phyloP scores from a whole-genome alignment of 1,284 basidiomycete genomes.

The Rhodotorula mucilaginosa region DNA sequence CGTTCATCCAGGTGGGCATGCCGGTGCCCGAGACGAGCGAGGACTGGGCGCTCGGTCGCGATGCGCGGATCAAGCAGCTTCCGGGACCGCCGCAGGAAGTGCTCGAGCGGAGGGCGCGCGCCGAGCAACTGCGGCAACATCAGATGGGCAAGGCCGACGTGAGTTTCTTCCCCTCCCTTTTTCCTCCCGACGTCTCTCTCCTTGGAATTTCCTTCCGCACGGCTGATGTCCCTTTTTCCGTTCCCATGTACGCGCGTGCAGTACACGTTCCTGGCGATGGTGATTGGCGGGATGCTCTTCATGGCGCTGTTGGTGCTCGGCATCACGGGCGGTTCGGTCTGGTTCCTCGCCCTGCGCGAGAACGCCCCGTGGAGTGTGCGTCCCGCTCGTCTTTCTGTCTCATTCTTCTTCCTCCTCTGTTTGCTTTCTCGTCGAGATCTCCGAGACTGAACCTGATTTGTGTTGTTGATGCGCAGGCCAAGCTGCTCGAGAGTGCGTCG shows the following conservation, averaged over 20 bases:
- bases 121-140: conserved; percentile 4
- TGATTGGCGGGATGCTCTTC: conserved; percentile 23
- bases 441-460: not conserved
- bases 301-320: conserved; percentile 9
- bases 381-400: not conserved
- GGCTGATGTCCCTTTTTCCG: no score
- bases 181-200: no score
- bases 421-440: no score
- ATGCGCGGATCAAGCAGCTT: conserved; percentile 39
- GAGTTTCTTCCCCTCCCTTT: not conserved
- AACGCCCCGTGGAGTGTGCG: conserved; percentile 10
- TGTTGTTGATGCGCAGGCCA: not conserved
- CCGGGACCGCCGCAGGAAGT: conserved; percentile 24
- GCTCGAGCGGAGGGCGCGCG: conserved; percentile 18
- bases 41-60: conserved; percentile 36
- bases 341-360: conserved; percentile 22
- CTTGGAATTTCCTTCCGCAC: not conserved
- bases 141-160: conserved; percentile 33
- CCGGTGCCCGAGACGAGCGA: conserved; percentile 28
- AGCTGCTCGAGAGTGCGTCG: not conserved
- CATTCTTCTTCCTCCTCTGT: not conserved
- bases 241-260: not conserved
- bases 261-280: conserved; percentile 32
- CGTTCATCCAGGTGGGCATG: conserved; percentile 36
- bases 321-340: conserved; percentile 6